A percentile compares a stretch with the other conserved stretches of the same genome.
Conservation (phyloP, 352 stramenopile genomes). For the Pythium chondricola region DNA sequence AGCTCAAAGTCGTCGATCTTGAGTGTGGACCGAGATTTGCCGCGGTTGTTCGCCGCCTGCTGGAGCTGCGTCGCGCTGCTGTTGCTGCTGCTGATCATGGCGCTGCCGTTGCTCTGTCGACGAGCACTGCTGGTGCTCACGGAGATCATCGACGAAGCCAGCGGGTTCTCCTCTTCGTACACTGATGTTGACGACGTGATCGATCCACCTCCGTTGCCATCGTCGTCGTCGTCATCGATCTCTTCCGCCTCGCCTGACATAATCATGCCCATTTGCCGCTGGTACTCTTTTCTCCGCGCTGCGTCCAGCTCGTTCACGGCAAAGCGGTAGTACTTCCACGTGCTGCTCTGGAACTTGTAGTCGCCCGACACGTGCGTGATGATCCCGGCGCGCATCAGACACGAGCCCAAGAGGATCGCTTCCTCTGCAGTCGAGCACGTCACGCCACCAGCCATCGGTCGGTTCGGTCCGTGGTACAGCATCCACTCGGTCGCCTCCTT, state of each 20-base stretch:
- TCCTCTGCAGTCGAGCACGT: slow-evolving; percentile 83
- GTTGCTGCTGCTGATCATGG: background rate
- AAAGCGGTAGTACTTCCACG: slow-evolving; percentile 87
- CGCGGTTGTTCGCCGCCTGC: slow-evolving; percentile 28
- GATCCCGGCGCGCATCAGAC: slow-evolving; percentile 59
- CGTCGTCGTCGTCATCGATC: slow-evolving; percentile 63
- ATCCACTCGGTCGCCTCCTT: slow-evolving; percentile 83
- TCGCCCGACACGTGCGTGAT: slow-evolving; percentile 73
- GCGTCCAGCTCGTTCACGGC: slow-evolving; percentile 71
- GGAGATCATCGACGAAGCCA: slow-evolving; percentile 19
- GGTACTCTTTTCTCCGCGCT: slow-evolving; percentile 34
- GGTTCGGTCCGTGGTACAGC: slow-evolving; percentile 79
- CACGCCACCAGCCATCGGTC: slow-evolving; percentile 76
- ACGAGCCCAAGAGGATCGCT: slow-evolving; percentile 66
- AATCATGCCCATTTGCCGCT: slow-evolving; percentile 53
- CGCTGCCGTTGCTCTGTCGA: background rate
- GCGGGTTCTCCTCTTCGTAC: slow-evolving; percentile 47
- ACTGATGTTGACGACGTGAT: slow-evolving; percentile 48
- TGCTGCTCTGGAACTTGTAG: slow-evolving; percentile 66
- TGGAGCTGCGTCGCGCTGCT: slow-evolving; percentile 7
- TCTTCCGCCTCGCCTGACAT: slow-evolving; percentile 72
- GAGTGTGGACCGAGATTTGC: slow-evolving; percentile 73
- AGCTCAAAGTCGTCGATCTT: slow-evolving; percentile 87
- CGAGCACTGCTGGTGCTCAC: slow-evolving; percentile 21
- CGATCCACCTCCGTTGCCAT: slow-evolving; percentile 44